Evolutionary conservation across 2,329 filamentous ascomycete species (phyloP), one percentile per base, ranked within the genome.

Genomic region (Sordariomycetes sp.): DNA sequence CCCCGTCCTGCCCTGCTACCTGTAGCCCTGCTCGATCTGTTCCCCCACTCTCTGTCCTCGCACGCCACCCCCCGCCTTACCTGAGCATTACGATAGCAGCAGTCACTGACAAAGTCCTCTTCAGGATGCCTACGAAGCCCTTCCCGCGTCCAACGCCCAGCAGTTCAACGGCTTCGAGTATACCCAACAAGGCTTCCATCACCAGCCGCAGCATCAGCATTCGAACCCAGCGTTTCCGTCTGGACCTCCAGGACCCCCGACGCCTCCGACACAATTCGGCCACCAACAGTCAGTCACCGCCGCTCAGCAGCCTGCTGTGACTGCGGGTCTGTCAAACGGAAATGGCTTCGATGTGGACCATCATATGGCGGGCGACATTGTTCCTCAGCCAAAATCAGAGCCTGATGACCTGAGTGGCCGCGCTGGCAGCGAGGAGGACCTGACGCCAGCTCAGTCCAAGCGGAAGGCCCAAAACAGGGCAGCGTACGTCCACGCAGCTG

Each of bases 401-500:
- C 36, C 46, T 23, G 62, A 60, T 23, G 60, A 63, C 21, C 39
- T 24, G 8, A 46, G 47, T 48, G 21, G 33, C 15, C 53, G 50
- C 25, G 55, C 48, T 17, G 68, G 62, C 14, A 72, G 72, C 47
- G 75, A 73, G 24, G 72, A 72, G 30, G 58, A 66, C 33, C 36
- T 74, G 48, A 75, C 70, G 16, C 72, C 72, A 1, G 70, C 71
- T 6, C 71, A 76, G 47, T 72, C 68, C 9, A 63, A 70, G 46
- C 64, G 73, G 40, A 77, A 77, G 49, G 72, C 71, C 29, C 73
- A 77, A 53, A 77, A 77, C 42, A 63, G 73, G 45, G 71, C 72
- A 44, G 73, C 73, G 73, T 77, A 63, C 43, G 72, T 72, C 10
- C 30, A 12, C 8, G 33, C 32, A 20, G 24, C 17, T n/a, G 23